phyloP scores from a whole-genome alignment of 257 asterid species.

The Verbascum thapsus region DNA sequence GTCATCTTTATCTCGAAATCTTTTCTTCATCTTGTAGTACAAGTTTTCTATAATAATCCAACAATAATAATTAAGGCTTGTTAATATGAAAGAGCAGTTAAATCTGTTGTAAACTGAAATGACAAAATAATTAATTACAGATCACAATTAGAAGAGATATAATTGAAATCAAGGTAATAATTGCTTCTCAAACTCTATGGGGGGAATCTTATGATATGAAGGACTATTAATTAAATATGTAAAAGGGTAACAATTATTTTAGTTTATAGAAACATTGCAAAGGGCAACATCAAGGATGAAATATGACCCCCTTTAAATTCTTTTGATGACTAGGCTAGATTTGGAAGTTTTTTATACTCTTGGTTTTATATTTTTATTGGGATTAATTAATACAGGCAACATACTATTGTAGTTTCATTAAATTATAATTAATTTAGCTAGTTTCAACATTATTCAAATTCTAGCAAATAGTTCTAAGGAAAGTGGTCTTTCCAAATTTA shows the following conservation, averaged over 20 bases:
- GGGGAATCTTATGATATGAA: slow-evolving; percentile 29
- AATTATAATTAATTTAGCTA: too few species aligned
- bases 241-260: neutral
- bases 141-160: neutral
- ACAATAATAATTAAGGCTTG: neutral
- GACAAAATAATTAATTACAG: neutral
- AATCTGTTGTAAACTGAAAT: neutral
- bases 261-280: neutral
- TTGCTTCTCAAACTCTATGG: slow-evolving; percentile 26
- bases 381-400: neutral
- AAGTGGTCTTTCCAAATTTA: too few species aligned
- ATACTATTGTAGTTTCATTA: neutral
- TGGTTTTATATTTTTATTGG: too few species aligned
- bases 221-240: neutral
- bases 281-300: neutral
- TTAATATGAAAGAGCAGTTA: too few species aligned
- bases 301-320: slow-evolving; percentile 11
- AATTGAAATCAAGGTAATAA: slow-evolving; percentile 9
- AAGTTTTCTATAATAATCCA: neutral
- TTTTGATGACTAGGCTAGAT: slow-evolving; percentile 14
- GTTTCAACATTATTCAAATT: too few species aligned
- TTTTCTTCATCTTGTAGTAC: too few species aligned
- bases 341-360: neutral
- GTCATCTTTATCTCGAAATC: too few species aligned
- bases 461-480: too few species aligned